A percentile compares a stretch with the other conserved stretches of the same genome.
phyloP scores from a whole-genome alignment of 305 asterid species.

The Fraxinus baroniana region DNA sequence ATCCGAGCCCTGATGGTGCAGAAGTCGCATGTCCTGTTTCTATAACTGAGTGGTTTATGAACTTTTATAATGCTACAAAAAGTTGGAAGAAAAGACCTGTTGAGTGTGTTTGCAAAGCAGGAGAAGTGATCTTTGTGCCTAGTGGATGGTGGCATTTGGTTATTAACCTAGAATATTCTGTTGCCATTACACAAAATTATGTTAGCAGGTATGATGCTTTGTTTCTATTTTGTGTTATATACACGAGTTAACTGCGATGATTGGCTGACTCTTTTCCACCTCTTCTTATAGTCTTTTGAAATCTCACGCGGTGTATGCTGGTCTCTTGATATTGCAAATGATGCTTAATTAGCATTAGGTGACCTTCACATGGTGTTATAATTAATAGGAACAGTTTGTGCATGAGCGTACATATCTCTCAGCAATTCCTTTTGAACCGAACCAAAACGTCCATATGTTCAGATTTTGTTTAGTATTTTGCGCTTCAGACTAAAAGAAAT shows the following conservation, averaged over 20 bases:
- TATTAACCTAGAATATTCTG: conserved; percentile 85
- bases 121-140: conserved; percentile 90
- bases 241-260: background rate
- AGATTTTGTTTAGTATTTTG: background rate
- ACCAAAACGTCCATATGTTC: background rate
- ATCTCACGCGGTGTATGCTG: background rate
- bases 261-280: background rate
- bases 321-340: background rate
- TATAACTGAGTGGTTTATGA: conserved; percentile 95
- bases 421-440: background rate
- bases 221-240: conserved; percentile 17
- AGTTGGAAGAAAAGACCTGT: conserved; percentile 68
- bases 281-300: background rate
- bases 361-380: background rate
- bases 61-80: conserved; percentile 69
- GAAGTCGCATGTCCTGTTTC: conserved; percentile 98
- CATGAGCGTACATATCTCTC: background rate
- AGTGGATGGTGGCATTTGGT: conserved; percentile 99
- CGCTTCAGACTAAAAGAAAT: background rate
- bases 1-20: conserved; percentile 93
- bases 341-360: background rate
- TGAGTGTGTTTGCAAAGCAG: conserved; percentile 90
- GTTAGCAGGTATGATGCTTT: conserved; percentile 72
- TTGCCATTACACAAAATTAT: conserved; percentile 92
- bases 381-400: background rate